Evolutionary conservation across 352 stramenopile species (phyloP).

Genomic region (Pythium brassicae): DNA sequence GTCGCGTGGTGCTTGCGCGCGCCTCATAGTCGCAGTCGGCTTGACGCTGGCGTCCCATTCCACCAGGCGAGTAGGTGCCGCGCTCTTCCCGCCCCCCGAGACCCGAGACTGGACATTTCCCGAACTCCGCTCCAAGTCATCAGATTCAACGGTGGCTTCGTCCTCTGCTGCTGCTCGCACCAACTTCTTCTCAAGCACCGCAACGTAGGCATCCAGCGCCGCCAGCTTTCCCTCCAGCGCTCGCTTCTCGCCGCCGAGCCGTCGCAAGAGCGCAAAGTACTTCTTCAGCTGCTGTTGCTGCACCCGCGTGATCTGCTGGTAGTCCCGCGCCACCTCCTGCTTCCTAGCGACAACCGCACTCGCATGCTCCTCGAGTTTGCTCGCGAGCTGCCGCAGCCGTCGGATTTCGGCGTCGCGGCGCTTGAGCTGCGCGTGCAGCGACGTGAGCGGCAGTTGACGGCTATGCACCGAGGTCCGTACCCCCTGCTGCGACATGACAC

Average conservation of each 20-base stretch:
- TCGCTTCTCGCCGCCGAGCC: conserved; percentile 23
- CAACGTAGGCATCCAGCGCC: conserved; percentile 19
- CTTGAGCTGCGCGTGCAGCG: conserved; percentile 30
- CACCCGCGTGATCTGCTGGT: conserved; percentile 20
- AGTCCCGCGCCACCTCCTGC: conserved; percentile 16
- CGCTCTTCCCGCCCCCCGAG: neutral
- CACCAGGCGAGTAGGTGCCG: neutral
- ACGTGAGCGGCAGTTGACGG: conserved; percentile 30
- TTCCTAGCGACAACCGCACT: conserved; percentile 24
- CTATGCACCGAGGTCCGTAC: conserved; percentile 5
- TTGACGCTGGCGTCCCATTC: neutral
- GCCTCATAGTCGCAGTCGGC: neutral
- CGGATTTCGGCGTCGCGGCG: conserved; percentile 28
- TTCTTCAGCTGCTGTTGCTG: conserved; percentile 40
- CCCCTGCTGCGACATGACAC: neutral
- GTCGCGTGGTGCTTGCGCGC: too few species aligned
- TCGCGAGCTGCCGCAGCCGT: conserved; percentile 21
- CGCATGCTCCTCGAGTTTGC: conserved; percentile 25
- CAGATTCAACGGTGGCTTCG: neutral
- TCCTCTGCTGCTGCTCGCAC: neutral
- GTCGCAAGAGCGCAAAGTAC: conserved; percentile 24
- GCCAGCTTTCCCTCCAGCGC: conserved; percentile 15
- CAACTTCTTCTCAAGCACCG: conserved; percentile 31
- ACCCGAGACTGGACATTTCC: neutral
- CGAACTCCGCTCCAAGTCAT: neutral